Evolutionary conservation across 352 stramenopile genomes (phyloP).

Genomic region (Phytophthora pistaciae): DNA sequence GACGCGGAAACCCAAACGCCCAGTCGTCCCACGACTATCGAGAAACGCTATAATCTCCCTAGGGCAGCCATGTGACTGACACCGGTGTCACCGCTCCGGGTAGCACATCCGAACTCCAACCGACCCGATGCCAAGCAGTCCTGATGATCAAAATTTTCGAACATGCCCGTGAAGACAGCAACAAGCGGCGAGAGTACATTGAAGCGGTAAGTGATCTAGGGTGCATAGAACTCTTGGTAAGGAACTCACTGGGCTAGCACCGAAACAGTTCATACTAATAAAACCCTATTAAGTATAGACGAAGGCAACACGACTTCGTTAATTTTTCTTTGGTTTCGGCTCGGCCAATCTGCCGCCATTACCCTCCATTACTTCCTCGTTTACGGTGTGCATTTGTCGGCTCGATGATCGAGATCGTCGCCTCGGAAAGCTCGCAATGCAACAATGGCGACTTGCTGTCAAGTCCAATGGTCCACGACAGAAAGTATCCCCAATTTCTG

Average conservation of each 20-base stretch:
- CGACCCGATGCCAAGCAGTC: neutral
- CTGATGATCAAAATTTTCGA: neutral
- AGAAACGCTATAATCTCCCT: neutral
- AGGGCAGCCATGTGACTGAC: neutral
- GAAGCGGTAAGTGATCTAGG: neutral
- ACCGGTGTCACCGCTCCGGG: neutral
- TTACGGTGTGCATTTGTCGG: neutral
- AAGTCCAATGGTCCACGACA: neutral
- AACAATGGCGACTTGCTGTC: conserved; percentile 5
- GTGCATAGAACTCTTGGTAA: neutral
- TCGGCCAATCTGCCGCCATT: neutral
- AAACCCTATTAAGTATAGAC: too few relatives aligned
- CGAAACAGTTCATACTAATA: too few relatives aligned
- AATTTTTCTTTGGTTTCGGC: neutral
- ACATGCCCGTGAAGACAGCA: too few relatives aligned
- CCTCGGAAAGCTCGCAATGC: neutral
- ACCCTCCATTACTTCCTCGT: neutral
- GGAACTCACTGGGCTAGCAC: neutral
- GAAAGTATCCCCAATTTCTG: conserved; percentile 7
- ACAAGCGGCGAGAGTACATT: neutral
- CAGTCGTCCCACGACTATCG: neutral
- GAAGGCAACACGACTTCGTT: neutral
- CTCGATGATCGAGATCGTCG: neutral
- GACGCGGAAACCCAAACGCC: neutral
- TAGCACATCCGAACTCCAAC: neutral